Conservation (phyloP, 371 early-diverging fungal genomes). For the Mucor lusitanicus region DNA sequence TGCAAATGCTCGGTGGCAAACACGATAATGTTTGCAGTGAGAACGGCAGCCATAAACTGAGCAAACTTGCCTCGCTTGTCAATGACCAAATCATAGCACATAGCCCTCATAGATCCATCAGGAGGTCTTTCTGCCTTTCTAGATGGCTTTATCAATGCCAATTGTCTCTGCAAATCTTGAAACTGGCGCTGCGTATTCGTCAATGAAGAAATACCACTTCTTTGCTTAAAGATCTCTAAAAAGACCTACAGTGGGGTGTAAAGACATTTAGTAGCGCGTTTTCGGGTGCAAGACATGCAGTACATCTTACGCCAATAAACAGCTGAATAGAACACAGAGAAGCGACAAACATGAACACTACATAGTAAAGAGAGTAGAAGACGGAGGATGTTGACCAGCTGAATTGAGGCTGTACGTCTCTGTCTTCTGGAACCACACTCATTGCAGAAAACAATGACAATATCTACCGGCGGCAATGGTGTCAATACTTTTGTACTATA, state of each 20-base stretch:
- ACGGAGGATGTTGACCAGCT: conserved; percentile 37
- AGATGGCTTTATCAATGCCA: conserved; percentile 48
- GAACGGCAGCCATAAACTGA: conserved; percentile 33
- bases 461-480: conserved; percentile 15
- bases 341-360: conserved; percentile 57
- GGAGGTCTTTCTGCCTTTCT: conserved; percentile 39
- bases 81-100: conserved; percentile 51
- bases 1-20: conserved; percentile 44
- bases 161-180: conserved; percentile 52
- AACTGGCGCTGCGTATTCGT: conserved; percentile 56
- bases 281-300: no score
- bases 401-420: conserved; percentile 39
- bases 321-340: conserved; percentile 57
- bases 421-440: conserved; percentile 28
- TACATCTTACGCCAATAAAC: conserved; percentile 48
- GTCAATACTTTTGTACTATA: neutral
- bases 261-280: no score
- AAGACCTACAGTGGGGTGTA: conserved; percentile 29
- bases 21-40: conserved; percentile 36
- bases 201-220: conserved; percentile 51
- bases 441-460: conserved; percentile 41
- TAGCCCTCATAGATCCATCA: conserved; percentile 26
- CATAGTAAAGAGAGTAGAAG: conserved; percentile 48
- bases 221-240: conserved; percentile 55
- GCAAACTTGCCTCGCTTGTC: conserved; percentile 49